These are phyloP conservation scores for Pisolithus albus DNA, from an alignment of 768 basidiomycete genomes.

Conservation along the genomic window DNA sequence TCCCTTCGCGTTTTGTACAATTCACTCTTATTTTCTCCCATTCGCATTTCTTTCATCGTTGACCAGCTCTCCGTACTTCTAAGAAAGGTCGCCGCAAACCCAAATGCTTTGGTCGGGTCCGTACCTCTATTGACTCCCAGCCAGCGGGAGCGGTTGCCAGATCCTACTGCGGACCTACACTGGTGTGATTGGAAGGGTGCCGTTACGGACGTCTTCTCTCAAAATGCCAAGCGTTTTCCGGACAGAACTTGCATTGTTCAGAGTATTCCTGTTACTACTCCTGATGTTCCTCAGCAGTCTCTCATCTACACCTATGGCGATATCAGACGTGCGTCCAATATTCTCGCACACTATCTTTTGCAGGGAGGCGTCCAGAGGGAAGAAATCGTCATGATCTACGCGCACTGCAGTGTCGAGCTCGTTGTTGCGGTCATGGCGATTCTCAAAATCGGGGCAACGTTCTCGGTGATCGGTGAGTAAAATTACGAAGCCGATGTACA, in stretches of 20 bases:
- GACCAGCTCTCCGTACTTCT: constrained; percentile 82
- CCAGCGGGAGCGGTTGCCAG: constrained; percentile 68
- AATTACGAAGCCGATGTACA: neutral
- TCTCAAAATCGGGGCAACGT: constrained; percentile 91
- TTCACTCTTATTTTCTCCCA: constrained; percentile 81
- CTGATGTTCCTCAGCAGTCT: constrained; percentile 42
- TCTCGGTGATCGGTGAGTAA: constrained; percentile 87
- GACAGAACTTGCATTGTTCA: constrained; percentile 89
- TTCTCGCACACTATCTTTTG: constrained; percentile 85
- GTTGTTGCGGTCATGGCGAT: constrained; percentile 96
- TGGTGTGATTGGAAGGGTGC: constrained; percentile 99
- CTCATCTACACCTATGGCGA: constrained; percentile 68
- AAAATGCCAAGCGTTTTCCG: constrained; percentile 74
- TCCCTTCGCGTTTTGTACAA: constrained; percentile 88
- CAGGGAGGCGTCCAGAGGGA: constrained; percentile 82
- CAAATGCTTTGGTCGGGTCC: constrained; percentile 65
- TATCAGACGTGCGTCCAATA: constrained; percentile 80
- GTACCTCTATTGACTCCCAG: constrained; percentile 70
- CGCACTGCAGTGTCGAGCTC: constrained; percentile 91
- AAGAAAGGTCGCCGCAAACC: constrained; percentile 60
- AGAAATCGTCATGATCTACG: constrained; percentile 98
- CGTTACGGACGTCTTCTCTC: constrained; percentile 90
- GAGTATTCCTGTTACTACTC: constrained; percentile 39
- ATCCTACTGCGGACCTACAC: constrained; percentile 80
- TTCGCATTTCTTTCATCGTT: constrained; percentile 69